Conservation (phyloP, 345 rosid species). For the Zanthoxylum bungeanum region DNA sequence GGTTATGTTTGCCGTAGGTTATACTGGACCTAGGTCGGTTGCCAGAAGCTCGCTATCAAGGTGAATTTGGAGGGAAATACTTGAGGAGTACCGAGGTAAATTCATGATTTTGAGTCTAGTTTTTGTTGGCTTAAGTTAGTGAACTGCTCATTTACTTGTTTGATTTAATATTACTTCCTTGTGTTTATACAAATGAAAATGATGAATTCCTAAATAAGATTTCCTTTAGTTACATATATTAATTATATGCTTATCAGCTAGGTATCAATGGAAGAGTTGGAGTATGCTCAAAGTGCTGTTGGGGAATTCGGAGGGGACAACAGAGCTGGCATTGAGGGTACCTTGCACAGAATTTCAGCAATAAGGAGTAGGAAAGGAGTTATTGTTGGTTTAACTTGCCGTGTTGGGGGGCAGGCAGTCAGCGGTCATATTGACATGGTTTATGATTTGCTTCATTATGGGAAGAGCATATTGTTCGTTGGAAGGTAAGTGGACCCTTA, state of each 20-base stretch:
- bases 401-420: conserved; percentile 69
- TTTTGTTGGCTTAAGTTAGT: not conserved
- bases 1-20: conserved; percentile 27
- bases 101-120: not conserved
- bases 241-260: conserved; percentile 24
- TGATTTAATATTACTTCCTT: too few relatives aligned
- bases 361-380: conserved; percentile 54
- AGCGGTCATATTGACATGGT: conserved; percentile 64
- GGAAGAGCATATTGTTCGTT: conserved; percentile 61
- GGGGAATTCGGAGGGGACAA: conserved; percentile 64
- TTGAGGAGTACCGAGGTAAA: conserved; percentile 54
- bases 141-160: not conserved
- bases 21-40: conserved; percentile 55
- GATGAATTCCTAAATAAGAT: not conserved
- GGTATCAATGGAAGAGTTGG: conserved; percentile 61
- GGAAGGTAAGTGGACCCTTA: conserved; percentile 40
- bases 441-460: conserved; percentile 56
- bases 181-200: not conserved
- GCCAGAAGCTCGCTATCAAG: conserved; percentile 64
- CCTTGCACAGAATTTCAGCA: conserved; percentile 65
- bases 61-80: conserved; percentile 49
- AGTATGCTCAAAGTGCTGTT: conserved; percentile 51
- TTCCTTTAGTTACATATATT: not conserved
- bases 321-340: conserved; percentile 69
- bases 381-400: conserved; percentile 59